Conservation (phyloP, 305 asterid species). For the Petunia hybrid region DNA sequence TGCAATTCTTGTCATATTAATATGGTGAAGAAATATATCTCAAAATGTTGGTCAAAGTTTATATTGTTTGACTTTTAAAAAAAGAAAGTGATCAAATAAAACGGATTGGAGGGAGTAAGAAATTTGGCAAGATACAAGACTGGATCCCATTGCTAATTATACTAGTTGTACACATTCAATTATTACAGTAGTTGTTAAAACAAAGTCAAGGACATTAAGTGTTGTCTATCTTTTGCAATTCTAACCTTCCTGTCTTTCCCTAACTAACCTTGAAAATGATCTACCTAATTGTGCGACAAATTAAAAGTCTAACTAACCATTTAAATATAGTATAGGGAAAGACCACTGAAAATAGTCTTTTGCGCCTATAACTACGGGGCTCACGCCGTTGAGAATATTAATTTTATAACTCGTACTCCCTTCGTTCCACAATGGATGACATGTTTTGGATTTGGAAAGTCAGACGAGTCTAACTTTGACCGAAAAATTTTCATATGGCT, state of each 20-base stretch:
- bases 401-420: background rate
- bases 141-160: background rate
- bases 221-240: background rate
- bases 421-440: no score
- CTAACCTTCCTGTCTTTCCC: conserved; percentile 22
- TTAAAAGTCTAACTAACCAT: background rate
- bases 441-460: no score
- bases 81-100: no score
- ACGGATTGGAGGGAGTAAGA: background rate
- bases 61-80: no score
- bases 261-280: conserved; percentile 18
- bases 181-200: background rate
- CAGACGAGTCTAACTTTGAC: no score
- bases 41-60: no score
- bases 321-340: background rate
- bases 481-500: no score
- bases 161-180: background rate
- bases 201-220: background rate
- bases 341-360: conserved; percentile 15
- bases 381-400: background rate
- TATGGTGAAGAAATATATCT: no score
- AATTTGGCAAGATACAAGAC: no score
- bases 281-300: conserved; percentile 25
- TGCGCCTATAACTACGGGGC: conserved; percentile 16
- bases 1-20: no score